Conservation (phyloP, 1,284 basidiomycete genomes). For the Fomitopsis pinicola region DNA sequence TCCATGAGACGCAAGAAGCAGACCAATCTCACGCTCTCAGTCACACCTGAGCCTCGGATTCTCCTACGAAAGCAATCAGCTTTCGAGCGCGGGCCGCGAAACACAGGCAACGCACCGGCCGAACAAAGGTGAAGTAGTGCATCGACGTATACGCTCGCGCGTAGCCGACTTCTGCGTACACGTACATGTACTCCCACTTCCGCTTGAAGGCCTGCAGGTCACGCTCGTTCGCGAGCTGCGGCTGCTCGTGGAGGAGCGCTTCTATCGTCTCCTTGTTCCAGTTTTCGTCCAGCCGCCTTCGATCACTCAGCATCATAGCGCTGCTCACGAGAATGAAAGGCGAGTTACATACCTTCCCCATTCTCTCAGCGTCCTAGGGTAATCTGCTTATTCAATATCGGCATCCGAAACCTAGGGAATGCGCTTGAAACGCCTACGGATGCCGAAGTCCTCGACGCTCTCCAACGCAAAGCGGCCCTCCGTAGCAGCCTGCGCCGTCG, state of each 20-base stretch:
- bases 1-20: too few relatives aligned
- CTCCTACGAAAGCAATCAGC: too few relatives aligned
- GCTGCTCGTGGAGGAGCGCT: conserved; percentile 7
- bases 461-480: conserved; percentile 36
- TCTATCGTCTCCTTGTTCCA: conserved; percentile 7
- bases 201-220: conserved; percentile 11
- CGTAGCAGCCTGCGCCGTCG: conserved; percentile 23
- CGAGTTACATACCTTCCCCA: conserved; percentile 28
- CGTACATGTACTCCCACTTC: conserved; percentile 18
- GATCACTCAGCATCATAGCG: background rate
- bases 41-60: too few relatives aligned
- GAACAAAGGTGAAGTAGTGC: conserved; percentile 11
- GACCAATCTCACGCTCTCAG: too few relatives aligned
- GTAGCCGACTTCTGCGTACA: conserved; percentile 16
- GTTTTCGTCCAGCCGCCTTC: conserved; percentile 8
- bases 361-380: conserved; percentile 46
- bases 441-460: conserved; percentile 38
- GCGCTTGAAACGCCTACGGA: conserved; percentile 17
- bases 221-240: conserved; percentile 4
- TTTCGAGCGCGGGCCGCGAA: too few relatives aligned
- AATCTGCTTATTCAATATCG: conserved; percentile 25
- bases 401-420: background rate
- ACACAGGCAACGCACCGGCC: conserved; percentile 5
- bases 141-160: conserved; percentile 12
- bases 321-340: background rate